Conservation (phyloP, 768 basidiomycete species). For the Rhodocollybia butyracea region DNA sequence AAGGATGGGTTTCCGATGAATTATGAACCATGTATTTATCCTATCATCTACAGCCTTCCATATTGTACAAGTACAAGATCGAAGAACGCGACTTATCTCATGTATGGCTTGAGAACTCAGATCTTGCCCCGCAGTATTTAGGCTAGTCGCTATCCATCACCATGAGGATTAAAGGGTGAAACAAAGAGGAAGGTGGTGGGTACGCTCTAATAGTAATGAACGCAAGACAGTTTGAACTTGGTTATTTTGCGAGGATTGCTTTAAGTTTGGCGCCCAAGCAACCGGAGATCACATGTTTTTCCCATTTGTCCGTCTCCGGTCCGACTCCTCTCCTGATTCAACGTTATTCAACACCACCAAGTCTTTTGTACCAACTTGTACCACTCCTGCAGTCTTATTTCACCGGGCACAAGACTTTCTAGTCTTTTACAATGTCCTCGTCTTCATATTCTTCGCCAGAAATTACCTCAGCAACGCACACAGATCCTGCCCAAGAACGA, state of each 20-base stretch:
- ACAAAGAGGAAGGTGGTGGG: too few relatives aligned
- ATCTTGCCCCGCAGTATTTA: too few relatives aligned
- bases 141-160: too few relatives aligned
- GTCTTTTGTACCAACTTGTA: slow-evolving; percentile 16
- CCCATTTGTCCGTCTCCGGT: not conserved
- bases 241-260: too few relatives aligned
- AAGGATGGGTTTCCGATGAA: slow-evolving; percentile 80
- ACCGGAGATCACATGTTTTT: not conserved
- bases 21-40: too few relatives aligned
- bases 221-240: too few relatives aligned
- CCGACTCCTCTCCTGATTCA: not conserved
- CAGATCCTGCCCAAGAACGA: slow-evolving; percentile 30
- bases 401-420: slow-evolving; percentile 26
- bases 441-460: slow-evolving; percentile 80
- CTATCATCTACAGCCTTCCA: too few relatives aligned
- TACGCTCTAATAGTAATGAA: too few relatives aligned
- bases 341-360: slow-evolving; percentile 17
- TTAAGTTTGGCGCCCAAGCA: not conserved
- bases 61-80: too few relatives aligned
- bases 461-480: slow-evolving; percentile 36
- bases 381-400: not conserved
- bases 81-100: too few relatives aligned
- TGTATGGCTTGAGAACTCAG: too few relatives aligned
- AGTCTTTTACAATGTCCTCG: slow-evolving; percentile 55
- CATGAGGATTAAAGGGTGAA: too few relatives aligned